Conservation (phyloP, 2,329 filamentous ascomycete species). For the Emmonsiellopsis sp. region DNA sequence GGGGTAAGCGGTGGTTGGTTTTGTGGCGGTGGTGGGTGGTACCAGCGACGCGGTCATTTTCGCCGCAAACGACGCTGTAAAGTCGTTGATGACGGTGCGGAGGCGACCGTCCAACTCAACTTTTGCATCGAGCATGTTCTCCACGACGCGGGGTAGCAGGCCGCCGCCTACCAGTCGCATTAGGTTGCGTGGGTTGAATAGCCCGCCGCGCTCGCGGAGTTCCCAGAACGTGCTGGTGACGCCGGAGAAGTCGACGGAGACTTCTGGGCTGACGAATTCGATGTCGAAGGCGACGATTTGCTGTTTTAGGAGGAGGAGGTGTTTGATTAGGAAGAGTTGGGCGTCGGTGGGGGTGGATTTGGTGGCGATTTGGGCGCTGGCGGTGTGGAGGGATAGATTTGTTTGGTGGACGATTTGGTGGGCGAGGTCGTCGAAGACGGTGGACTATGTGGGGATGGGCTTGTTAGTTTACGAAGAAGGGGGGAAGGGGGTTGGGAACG, state of each 20-base stretch:
- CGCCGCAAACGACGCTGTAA: conserved; percentile 49
- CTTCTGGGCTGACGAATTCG: conserved; percentile 58
- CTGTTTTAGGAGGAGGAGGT: conserved; percentile 89
- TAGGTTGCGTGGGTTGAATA: conserved; percentile 57
- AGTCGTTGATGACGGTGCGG: conserved; percentile 55
- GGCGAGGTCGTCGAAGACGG: conserved; percentile 61
- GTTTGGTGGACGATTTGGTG: conserved; percentile 85
- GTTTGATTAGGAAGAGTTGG: conserved; percentile 88
- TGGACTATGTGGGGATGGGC: conserved; percentile 37
- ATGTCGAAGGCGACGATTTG: conserved; percentile 95
- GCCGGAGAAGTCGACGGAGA: conserved; percentile 57
- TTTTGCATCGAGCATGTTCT: conserved; percentile 64
- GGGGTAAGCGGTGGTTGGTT: conserved; percentile 3
- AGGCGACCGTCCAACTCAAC: conserved; percentile 56
- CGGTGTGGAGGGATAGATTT: conserved; percentile 69
- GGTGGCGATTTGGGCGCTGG: conserved; percentile 59
- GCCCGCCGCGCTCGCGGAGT: conserved; percentile 52
- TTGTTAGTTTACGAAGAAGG: conserved; percentile 11
- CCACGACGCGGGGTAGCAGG: conserved; percentile 55
- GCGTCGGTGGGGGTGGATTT: conserved; percentile 58
- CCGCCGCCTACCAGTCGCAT: conserved; percentile 49
- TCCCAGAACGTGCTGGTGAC: conserved; percentile 59
- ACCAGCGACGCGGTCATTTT: conserved; percentile 44
- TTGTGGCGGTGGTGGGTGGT: conserved; percentile 16
- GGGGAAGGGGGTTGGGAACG: neutral